Evolutionary conservation across 1,284 basidiomycete genomes (phyloP).

Genomic region (Ustilago cynodontis): DNA sequence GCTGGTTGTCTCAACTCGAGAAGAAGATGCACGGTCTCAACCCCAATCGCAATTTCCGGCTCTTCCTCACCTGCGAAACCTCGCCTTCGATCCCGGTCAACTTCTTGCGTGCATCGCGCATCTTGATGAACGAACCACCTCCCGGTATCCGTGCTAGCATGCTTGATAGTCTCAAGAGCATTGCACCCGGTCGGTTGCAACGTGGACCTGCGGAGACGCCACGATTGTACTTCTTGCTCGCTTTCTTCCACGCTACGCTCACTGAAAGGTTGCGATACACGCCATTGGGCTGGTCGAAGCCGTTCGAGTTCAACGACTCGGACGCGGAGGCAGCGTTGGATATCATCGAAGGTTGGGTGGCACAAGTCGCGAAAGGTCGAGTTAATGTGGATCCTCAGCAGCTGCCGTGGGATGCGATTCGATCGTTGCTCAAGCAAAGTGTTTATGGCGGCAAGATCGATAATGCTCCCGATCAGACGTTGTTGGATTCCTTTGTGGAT

Average conservation of each 20-base stretch:
- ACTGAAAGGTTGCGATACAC: conserved; percentile 66
- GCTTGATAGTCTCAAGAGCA: conserved; percentile 60
- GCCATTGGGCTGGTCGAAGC: conserved; percentile 66
- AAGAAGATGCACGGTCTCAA: conserved; percentile 65
- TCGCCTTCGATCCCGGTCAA: conserved; percentile 65
- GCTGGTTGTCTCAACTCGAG: conserved; percentile 67
- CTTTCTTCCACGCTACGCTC: conserved; percentile 67
- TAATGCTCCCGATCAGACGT: conserved; percentile 61
- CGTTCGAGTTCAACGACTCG: conserved; percentile 69
- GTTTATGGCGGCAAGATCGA: conserved; percentile 69
- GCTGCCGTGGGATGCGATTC: conserved; percentile 67
- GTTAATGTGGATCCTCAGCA: conserved; percentile 64
- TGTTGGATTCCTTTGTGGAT: conserved; percentile 68
- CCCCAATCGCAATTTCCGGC: conserved; percentile 62
- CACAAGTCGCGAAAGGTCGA: conserved; percentile 56
- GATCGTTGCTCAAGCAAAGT: conserved; percentile 63
- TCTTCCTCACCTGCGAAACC: conserved; percentile 68
- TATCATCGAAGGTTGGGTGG: conserved; percentile 65
- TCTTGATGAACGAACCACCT: conserved; percentile 69
- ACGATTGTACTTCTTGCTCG: conserved; percentile 65
- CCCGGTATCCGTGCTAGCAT: conserved; percentile 68
- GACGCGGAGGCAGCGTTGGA: conserved; percentile 66
- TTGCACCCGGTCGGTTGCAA: conserved; percentile 55
- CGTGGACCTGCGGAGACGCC: conserved; percentile 62
- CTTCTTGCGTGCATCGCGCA: conserved; percentile 64